Base-by-base conservation (phyloP, 345 rosid species). In the Clarkia xantiana region DNA sequence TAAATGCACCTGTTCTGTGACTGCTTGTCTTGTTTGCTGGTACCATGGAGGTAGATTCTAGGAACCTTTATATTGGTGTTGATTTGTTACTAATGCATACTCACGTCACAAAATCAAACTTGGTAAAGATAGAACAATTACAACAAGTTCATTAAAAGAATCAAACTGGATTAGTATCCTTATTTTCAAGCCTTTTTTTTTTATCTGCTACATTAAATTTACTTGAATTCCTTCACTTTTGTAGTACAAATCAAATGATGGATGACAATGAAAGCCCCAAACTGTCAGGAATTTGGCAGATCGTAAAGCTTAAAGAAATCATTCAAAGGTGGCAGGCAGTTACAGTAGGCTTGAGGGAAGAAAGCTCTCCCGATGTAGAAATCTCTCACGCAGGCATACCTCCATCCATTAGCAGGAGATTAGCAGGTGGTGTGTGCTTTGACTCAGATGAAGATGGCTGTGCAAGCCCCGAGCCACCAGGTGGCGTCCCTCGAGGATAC, bases 401-500 rank as follows among this genome's bases (percentile, higher is more conserved):
- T 6, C 76, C 76, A 0, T 72, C 50, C 0, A 53, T 82, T 12
- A 82, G 62, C 54, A 80, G 64, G 60, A 76, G 83, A 68, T 50
- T 89, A 44, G 49, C 62, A n/a, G 53, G 59, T 69, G 18, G 49
- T 49, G 36, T 29, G 36, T 54, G 43, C 43, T 61, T 80, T 48
- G 97, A 85, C 49, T 89, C 97, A 0, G 97, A 89, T 18, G 95
- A 89, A 55, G 97, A 89, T 18, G 62, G 67, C 60, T 74, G 85
- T 59, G 78, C 57, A 3, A 72, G 94, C 61, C 97, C 94, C 0
- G 82, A 70, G 45, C 73, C 80, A 0, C 94, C 94, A 0, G 68
- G 67, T 4, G 95, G 85, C 68, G 93, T 84, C 51, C 97, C 97
- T 0, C 72, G 66, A 69, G 97, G 97, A 34, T 80, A 80, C 62